Base-by-base conservation (phyloP, 192 early-diverging fungal species). In the Coemansia guatemalensis region DNA sequence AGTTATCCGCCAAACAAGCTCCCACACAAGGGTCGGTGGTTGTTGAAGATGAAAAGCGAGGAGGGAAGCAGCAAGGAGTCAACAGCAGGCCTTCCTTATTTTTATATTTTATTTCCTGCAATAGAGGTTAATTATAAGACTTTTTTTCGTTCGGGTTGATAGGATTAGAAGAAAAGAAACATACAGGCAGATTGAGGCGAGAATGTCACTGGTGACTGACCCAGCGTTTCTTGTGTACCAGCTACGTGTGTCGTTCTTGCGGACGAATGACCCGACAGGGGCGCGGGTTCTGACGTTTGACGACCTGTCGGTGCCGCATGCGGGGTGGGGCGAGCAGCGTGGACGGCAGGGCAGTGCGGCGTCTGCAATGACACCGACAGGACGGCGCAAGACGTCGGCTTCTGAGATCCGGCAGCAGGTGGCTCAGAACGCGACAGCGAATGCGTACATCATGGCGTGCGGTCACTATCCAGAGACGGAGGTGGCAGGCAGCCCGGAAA, bases 151-250 rank as follows among this genome's bases (percentile, higher is more conserved):
- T 6, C 14, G 14, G 14, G 9, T 44, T 11, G 39, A 17, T 44
- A 44, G 39, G 39, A 11, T 44, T 44, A 44, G 39, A 44, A 44
- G 39, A 3, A 3, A 44, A 44, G 39, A 17, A 44, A 17, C 2
- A 9, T 44, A 44, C 22, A 52, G 51, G 23, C 53, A 32, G 53
- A 21, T n/a, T 20, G 27, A 53, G 5, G 24, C 24, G 17, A 61
- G 55, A 69, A 91, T 91, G 89, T 85, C 89, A 32, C 71, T 91
- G 32, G 71, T 87, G 21, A 85, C 85, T 41, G 89, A 91, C 81
- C 84, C 88, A 21, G 75, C 84, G 5, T 93, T 86, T 73, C 75
- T 93, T 23, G 84, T 93, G 58, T 88, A 93, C 68, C 85, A 86
- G 66, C 83, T 90, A 49, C 86, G 90, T n/a, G 81, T 92, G 11